These are phyloP conservation scores for Picea mariana DNA, from an alignment of 83 land plant genomes.

Conservation along the genomic window DNA sequence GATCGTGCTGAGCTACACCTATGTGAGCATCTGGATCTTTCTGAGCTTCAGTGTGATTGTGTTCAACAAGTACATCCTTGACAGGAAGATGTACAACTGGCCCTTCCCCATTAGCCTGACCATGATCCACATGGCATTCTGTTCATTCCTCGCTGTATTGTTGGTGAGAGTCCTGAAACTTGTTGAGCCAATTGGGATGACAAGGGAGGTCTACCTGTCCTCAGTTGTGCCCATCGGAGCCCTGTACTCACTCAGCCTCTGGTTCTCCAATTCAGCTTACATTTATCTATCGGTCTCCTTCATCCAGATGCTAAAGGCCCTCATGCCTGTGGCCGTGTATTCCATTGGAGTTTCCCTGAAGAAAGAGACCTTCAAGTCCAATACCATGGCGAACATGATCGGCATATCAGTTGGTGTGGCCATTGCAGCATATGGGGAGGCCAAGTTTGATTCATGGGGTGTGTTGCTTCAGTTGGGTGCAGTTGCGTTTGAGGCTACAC, in stretches of 20 bases:
- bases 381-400: slow-evolving; percentile 74
- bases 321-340: slow-evolving; percentile 91
- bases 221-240: slow-evolving; percentile 87
- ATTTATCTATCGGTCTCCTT: slow-evolving; percentile 87
- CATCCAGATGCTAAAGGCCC: slow-evolving; percentile 92
- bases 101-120: slow-evolving; percentile 86
- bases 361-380: slow-evolving; percentile 47
- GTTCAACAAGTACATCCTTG: slow-evolving; percentile 90
- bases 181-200: slow-evolving; percentile 69
- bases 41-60: slow-evolving; percentile 81
- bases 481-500: slow-evolving; percentile 82
- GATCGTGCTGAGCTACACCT: slow-evolving; percentile 67
- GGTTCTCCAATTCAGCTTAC: slow-evolving; percentile 92
- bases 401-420: slow-evolving; percentile 80
- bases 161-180: slow-evolving; percentile 53
- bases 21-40: slow-evolving; percentile 79
- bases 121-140: slow-evolving; percentile 88
- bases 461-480: slow-evolving; percentile 72
- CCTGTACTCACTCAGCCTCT: slow-evolving; percentile 73
- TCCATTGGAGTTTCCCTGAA: slow-evolving; percentile 62
- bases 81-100: slow-evolving; percentile 82
- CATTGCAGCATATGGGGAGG: slow-evolving; percentile 87
- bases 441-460: slow-evolving; percentile 64
- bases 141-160: slow-evolving; percentile 70
- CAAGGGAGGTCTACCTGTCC: slow-evolving; percentile 54